These are phyloP conservation scores for Mycena capillaripes DNA, from an alignment of 768 basidiomycete species.

Conservation along the genomic window DNA sequence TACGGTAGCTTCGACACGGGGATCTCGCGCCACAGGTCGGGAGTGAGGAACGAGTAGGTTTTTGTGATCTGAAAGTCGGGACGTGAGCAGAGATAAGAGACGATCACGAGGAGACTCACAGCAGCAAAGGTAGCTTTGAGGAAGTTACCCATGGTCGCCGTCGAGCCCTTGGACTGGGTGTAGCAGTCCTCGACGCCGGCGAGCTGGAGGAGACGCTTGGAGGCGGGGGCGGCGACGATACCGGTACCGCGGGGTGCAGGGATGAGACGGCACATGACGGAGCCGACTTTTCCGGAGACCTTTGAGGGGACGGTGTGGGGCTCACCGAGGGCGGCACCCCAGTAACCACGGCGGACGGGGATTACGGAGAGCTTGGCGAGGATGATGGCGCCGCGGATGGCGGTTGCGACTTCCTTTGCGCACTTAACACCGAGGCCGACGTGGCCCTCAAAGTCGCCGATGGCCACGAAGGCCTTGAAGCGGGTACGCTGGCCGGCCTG, in stretches of 20 bases:
- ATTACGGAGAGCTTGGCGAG: conserved; percentile 98
- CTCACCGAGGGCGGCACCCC: conserved; percentile 99
- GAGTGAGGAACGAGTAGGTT: conserved; percentile 98
- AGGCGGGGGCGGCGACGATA: conserved; percentile 98
- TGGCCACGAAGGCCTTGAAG: conserved; percentile 99
- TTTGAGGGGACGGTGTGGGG: conserved; percentile 99
- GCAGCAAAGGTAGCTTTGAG: conserved; percentile 97
- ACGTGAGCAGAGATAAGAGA: conserved; percentile 8
- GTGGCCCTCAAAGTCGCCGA: conserved; percentile 98
- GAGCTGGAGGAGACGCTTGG: conserved; percentile 95
- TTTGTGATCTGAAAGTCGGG: conserved; percentile 85
- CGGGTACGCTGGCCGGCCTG: conserved; percentile 99
- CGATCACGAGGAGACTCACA: conserved; percentile 59
- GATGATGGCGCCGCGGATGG: conserved; percentile 99
- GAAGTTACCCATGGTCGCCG: conserved; percentile 99
- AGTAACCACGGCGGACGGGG: conserved; percentile 99
- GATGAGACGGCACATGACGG: conserved; percentile 99
- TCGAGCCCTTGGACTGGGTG: conserved; percentile 98
- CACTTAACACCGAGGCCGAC: conserved; percentile 99
- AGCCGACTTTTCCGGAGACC: conserved; percentile 98
- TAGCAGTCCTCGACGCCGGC: conserved; percentile 98
- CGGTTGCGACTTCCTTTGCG: conserved; percentile 99
- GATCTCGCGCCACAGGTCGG: conserved; percentile 97
- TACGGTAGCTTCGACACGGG: conserved; percentile 90
- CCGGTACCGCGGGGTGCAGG: conserved; percentile 99